These are phyloP conservation scores for Podospora comata DNA, from an alignment of 495 filamentous ascomycete species.

Conservation along the genomic window DNA sequence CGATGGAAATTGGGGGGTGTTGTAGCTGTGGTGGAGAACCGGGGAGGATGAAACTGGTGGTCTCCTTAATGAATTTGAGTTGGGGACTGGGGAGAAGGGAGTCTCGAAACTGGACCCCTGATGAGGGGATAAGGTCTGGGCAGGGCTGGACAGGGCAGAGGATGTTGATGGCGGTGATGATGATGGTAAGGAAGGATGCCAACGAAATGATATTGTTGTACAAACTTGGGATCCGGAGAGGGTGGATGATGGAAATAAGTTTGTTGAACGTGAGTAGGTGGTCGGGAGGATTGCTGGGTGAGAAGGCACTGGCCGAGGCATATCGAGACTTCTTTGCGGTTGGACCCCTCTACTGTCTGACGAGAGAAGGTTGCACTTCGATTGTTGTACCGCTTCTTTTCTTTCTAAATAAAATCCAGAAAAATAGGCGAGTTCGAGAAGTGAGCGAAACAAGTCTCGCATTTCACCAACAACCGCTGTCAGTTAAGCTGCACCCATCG, in stretches of 20 bases:
- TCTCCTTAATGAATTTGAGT: neutral
- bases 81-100: too few species aligned
- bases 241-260: slow-evolving; percentile 11
- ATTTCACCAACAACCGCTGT: neutral
- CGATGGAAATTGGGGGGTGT: neutral
- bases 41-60: neutral
- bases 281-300: neutral
- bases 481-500: neutral
- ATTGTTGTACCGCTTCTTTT: neutral
- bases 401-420: neutral
- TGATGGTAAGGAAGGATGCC: too few species aligned
- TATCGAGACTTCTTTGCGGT: neutral
- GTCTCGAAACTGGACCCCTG: slow-evolving; percentile 10
- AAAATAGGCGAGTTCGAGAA: neutral
- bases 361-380: neutral
- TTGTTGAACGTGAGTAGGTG: neutral
- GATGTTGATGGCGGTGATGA: neutral
- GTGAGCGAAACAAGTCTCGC: slow-evolving; percentile 1
- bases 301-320: neutral
- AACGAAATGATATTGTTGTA: slow-evolving; percentile 9
- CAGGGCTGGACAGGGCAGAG: neutral
- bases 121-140: slow-evolving; percentile 11
- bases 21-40: too few species aligned
- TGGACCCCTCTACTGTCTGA: neutral
- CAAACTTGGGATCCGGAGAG: neutral